A percentile compares a stretch with the other conserved stretches of the same genome.
Conservation (phyloP, 2,329 filamentous ascomycete species). For the Polychaeton citri region DNA sequence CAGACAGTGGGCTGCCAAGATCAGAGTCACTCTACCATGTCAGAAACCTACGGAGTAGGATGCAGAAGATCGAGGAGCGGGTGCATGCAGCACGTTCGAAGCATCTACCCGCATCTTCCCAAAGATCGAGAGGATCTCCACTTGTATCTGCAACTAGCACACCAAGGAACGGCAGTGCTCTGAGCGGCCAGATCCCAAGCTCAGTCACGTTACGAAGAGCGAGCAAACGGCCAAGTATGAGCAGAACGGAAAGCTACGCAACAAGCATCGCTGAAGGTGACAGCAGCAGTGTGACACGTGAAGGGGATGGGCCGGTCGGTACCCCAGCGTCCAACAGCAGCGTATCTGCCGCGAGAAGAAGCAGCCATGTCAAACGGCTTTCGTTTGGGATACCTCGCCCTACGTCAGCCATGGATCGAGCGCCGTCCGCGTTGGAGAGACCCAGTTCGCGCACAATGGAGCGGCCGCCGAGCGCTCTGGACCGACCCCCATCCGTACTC, state of each 20-base stretch:
- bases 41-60: slow-evolving; percentile 83
- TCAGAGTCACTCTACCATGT: slow-evolving; percentile 80
- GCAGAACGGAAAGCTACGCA: slow-evolving; percentile 32
- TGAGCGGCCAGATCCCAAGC: slow-evolving; percentile 34
- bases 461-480: slow-evolving; percentile 3
- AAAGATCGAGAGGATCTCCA: slow-evolving; percentile 22
- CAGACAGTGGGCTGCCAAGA: slow-evolving; percentile 31
- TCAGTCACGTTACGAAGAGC: slow-evolving; percentile 52
- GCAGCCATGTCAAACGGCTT: slow-evolving; percentile 28
- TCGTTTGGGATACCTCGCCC: slow-evolving; percentile 34
- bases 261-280: slow-evolving; percentile 20
- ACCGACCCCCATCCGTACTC: slow-evolving; percentile 5
- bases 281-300: slow-evolving; percentile 34
- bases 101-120: slow-evolving; percentile 55
- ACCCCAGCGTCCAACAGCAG: slow-evolving; percentile 25
- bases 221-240: slow-evolving; percentile 46
- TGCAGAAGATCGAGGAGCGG: slow-evolving; percentile 88
- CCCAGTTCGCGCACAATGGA: background rate
- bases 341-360: slow-evolving; percentile 10
- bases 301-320: slow-evolving; percentile 37
- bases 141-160: slow-evolving; percentile 27
- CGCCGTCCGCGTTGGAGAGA: slow-evolving; percentile 5
- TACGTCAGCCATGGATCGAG: slow-evolving; percentile 11
- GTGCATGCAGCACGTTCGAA: slow-evolving; percentile 87
- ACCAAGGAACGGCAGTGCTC: slow-evolving; percentile 4